phyloP scores from a whole-genome alignment of 2,329 filamentous ascomycete species.

The Hansfordia pulvinata region DNA sequence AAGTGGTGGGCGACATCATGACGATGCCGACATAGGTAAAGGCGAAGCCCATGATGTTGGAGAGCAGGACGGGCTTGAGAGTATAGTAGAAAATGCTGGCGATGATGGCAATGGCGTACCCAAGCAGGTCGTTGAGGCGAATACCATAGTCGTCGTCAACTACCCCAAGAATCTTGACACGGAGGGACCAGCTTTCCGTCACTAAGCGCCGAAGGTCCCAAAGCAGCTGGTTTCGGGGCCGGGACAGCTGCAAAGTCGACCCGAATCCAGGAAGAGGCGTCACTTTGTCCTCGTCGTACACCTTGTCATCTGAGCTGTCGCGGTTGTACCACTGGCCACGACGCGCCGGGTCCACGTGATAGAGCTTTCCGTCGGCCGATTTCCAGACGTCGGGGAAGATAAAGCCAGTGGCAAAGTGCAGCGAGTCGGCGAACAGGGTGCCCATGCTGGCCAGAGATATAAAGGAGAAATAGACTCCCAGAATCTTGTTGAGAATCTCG shows the following conservation, averaged over 20 bases:
- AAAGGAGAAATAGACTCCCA: slow-evolving; percentile 71
- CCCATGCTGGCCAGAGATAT: slow-evolving; percentile 68
- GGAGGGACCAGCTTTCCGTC: slow-evolving; percentile 35
- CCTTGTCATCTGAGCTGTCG: slow-evolving; percentile 9
- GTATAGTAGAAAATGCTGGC: slow-evolving; percentile 54
- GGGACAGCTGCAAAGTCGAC: slow-evolving; percentile 16
- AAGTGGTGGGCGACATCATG: slow-evolving; percentile 79
- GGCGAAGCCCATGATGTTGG: slow-evolving; percentile 75
- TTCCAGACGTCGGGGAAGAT: slow-evolving; percentile 63
- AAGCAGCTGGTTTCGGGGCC: slow-evolving; percentile 12
- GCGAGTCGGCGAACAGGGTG: slow-evolving; percentile 57
- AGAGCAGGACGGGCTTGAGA: slow-evolving; percentile 43
- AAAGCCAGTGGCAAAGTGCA: slow-evolving; percentile 51
- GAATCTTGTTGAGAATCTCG: slow-evolving; percentile 64
- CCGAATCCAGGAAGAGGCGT: slow-evolving; percentile 25
- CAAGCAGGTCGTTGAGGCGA: slow-evolving; percentile 43
- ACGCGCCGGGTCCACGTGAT: slow-evolving; percentile 26
- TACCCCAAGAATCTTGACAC: slow-evolving; percentile 36
- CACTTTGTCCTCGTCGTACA: slow-evolving; percentile 15
- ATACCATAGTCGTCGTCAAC: slow-evolving; percentile 32
- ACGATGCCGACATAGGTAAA: slow-evolving; percentile 77
- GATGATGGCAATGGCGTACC: slow-evolving; percentile 37
- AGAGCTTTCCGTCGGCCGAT: slow-evolving; percentile 24
- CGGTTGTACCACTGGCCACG: slow-evolving; percentile 22
- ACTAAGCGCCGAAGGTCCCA: slow-evolving; percentile 40